phyloP scores from a whole-genome alignment of 768 basidiomycete genomes.

The Auriscalpium microsporum region DNA sequence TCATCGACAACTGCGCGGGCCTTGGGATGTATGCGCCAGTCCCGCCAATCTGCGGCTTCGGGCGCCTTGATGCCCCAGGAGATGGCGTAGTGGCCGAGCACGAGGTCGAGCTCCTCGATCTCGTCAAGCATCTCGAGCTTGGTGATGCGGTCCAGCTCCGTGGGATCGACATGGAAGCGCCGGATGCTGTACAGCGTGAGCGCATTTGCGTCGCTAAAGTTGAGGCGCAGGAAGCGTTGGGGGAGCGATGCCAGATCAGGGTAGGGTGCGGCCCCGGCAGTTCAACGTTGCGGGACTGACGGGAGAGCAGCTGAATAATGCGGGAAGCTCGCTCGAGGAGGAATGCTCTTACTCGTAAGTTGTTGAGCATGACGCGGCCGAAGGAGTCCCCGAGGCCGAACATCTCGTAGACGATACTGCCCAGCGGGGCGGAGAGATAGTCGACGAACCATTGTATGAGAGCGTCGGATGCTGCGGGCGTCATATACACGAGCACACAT shows the following conservation, averaged over 20 bases:
- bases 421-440: conserved; percentile 39
- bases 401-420: conserved; percentile 85
- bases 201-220: conserved; percentile 48
- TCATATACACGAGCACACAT: conserved; percentile 89
- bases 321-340: not conserved
- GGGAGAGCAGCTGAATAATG: not conserved
- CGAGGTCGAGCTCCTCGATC: conserved; percentile 87
- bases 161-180: conserved; percentile 32
- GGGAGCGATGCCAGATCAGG: conserved; percentile 47
- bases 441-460: conserved; percentile 70
- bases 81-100: conserved; percentile 83
- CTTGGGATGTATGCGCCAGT: not conserved
- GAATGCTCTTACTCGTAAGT: conserved; percentile 54
- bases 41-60: not conserved
- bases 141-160: conserved; percentile 62
- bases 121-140: conserved; percentile 86
- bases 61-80: conserved; percentile 52
- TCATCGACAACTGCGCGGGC: not conserved
- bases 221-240: conserved; percentile 47
- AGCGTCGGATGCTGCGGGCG: conserved; percentile 43
- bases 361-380: conserved; percentile 87
- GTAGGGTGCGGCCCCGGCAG: conserved; percentile 70
- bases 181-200: conserved; percentile 67
- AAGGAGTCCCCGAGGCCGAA: conserved; percentile 81
- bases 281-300: conserved; percentile 58